Evolutionary conservation across 2,329 filamentous ascomycete genomes (phyloP).

Genomic region (Ascocoryne sarcoides): DNA sequence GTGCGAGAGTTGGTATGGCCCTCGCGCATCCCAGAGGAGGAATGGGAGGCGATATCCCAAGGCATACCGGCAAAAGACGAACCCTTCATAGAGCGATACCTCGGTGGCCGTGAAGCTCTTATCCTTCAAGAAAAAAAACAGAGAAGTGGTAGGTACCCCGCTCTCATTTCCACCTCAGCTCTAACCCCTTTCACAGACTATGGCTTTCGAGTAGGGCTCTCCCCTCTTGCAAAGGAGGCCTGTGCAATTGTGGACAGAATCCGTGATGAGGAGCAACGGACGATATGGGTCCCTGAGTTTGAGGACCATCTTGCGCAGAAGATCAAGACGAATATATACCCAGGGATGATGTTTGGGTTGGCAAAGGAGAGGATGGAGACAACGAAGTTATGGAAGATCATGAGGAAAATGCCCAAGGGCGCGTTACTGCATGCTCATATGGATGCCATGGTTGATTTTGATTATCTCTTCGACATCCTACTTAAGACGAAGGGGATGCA

Average conservation of each 20-base stretch:
- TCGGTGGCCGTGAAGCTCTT: slow-evolving; percentile 65
- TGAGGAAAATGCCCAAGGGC: slow-evolving; percentile 83
- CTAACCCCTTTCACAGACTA: slow-evolving; percentile 42
- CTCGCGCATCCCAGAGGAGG: slow-evolving; percentile 36
- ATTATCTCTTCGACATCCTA: slow-evolving; percentile 66
- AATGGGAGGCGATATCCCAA: slow-evolving; percentile 48
- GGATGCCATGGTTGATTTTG: slow-evolving; percentile 84
- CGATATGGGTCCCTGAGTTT: slow-evolving; percentile 66
- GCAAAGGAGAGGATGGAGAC: slow-evolving; percentile 80
- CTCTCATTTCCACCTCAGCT: slow-evolving; percentile 23
- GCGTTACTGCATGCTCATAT: slow-evolving; percentile 78
- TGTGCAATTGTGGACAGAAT: slow-evolving; percentile 74
- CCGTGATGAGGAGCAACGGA: slow-evolving; percentile 64
- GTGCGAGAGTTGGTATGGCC: slow-evolving; percentile 24
- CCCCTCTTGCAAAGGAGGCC: slow-evolving; percentile 69
- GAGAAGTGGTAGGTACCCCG: slow-evolving; percentile 56
- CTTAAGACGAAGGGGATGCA: slow-evolving; percentile 67
- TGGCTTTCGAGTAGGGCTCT: slow-evolving; percentile 64
- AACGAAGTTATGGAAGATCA: slow-evolving; percentile 77
- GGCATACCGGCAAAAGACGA: slow-evolving; percentile 54
- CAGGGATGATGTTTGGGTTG: slow-evolving; percentile 88
- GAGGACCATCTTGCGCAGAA: slow-evolving; percentile 61
- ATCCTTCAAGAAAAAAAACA: slow-evolving; percentile 74
- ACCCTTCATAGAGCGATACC: slow-evolving; percentile 74
- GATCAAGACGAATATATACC: slow-evolving; percentile 59